Conservation (phyloP, 192 early-diverging fungal genomes). For the Chytriomyces sp. region DNA sequence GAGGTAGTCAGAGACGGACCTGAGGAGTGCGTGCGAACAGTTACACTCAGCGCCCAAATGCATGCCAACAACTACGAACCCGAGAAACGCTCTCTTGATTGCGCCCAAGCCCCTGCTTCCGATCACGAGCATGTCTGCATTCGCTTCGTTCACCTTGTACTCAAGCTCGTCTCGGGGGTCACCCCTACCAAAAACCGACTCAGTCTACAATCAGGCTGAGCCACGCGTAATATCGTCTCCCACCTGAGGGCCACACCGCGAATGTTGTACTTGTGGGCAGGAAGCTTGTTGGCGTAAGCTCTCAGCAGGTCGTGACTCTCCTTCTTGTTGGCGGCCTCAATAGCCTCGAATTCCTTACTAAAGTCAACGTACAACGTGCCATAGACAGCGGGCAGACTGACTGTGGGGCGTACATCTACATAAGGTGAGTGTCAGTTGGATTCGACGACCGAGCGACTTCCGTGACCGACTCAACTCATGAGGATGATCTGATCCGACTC, state of each 20-base stretch:
- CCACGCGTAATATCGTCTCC: no score
- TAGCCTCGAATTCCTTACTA: slow-evolving; percentile 25
- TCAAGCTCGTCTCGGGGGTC: slow-evolving; percentile 66
- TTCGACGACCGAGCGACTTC: neutral
- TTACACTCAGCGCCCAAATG: no score
- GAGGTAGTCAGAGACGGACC: slow-evolving; percentile 51
- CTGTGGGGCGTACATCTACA: slow-evolving; percentile 18
- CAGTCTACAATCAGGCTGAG: no score
- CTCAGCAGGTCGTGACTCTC: slow-evolving; percentile 12
- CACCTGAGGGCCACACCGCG: slow-evolving; percentile 28
- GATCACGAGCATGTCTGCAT: slow-evolving; percentile 62
- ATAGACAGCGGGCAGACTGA: slow-evolving; percentile 15
- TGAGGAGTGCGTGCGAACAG: no score
- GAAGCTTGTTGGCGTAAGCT: slow-evolving; percentile 30
- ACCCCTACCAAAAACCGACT: no score
- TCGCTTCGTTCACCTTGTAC: slow-evolving; percentile 57
- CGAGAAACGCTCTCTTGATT: slow-evolving; percentile 50
- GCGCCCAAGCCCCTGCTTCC: slow-evolving; percentile 64
- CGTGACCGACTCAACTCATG: slow-evolving; percentile 10
- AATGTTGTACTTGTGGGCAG: slow-evolving; percentile 33
- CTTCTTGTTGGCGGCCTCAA: slow-evolving; percentile 26
- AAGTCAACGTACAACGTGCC: slow-evolving; percentile 20
- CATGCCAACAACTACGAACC: neutral
- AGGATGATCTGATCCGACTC: slow-evolving; percentile 44
- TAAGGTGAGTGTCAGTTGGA: neutral